phyloP scores from a whole-genome alignment of 805 yeast genomes.

The Tetrapisispora taiwanensis region DNA sequence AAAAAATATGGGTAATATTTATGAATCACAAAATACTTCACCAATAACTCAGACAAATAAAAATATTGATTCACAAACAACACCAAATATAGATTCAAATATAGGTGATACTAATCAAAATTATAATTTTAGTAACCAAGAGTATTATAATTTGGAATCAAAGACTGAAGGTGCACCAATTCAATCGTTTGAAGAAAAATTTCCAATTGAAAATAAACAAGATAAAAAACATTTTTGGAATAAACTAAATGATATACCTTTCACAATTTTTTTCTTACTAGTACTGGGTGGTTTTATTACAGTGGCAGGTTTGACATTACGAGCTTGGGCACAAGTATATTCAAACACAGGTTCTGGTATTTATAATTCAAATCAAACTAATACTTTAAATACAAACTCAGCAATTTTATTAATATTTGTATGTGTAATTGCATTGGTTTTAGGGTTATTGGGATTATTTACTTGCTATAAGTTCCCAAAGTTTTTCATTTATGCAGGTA shows the following conservation, averaged over 20 bases:
- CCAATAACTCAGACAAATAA: too few relatives aligned
- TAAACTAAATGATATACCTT: conserved; percentile 61
- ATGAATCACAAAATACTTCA: too few relatives aligned
- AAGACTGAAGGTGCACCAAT: conserved; percentile 30
- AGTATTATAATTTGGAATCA: conserved; percentile 23
- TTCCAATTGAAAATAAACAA: conserved; percentile 36
- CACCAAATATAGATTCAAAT: not conserved
- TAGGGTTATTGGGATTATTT: conserved; percentile 46
- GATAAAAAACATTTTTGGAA: conserved; percentile 35
- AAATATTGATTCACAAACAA: too few relatives aligned
- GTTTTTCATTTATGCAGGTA: conserved; percentile 57
- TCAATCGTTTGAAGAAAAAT: conserved; percentile 55
- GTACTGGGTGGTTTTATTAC: conserved; percentile 58
- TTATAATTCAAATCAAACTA: conserved; percentile 41
- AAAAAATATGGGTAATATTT: not conserved
- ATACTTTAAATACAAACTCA: conserved; percentile 67
- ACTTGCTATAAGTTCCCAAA: conserved; percentile 58
- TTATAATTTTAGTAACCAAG: conserved; percentile 17
- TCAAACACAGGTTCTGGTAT: conserved; percentile 53
- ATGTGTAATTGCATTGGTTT: conserved; percentile 46
- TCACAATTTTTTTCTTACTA: conserved; percentile 43
- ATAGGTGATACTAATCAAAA: too few relatives aligned
- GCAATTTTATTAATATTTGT: conserved; percentile 59
- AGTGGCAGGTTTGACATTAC: conserved; percentile 57
- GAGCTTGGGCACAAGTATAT: conserved; percentile 49